Evolutionary conservation across 495 filamentous ascomycete genomes (phyloP), one percentile per base, ranked within the genome.

Genomic region (Hamigera avellanea): DNA sequence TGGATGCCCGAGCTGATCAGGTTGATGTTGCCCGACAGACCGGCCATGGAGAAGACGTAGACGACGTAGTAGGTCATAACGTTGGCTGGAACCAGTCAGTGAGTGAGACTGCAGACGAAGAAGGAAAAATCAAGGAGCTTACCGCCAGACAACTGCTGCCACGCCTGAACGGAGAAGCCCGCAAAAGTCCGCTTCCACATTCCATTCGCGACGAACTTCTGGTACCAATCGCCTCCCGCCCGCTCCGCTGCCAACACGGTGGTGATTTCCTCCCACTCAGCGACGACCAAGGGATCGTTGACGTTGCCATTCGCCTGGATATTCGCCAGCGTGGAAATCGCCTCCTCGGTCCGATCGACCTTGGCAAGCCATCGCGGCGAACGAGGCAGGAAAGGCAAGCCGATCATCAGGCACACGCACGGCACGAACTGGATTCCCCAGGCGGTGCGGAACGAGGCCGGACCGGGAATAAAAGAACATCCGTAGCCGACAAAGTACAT

Each of bases 371-470:
- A 84, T 26, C 81, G 66, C 0, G 82, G 81, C 1, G 80, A 83
- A 33, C 75, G 62, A 3, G 81, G 83, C 41, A 86, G 66, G 58
- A 86, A 85, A 2, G 73, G 72, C 14, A 86, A 59, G 2, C 76
- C 75, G 27, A 70, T 42, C 36, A 85, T 67, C 17, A 86, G 64
- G 30, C 79, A 53, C 1, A 83, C 46, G 31, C 67, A 72, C 0
- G 81, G 82, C 12, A 84, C 63, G 33, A 76, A 80, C 53, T 86
- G 82, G 10, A 78, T 72, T 19, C 76, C 80, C 80, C 78, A 86
- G 13, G 79, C 76, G 2, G 76, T 78, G 4, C 80, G 67, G 63
- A 85, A 86, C 1, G 78, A 76, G 8, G 76, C 70, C 0, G 71
- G 47, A 2, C 80, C 78, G 2, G 53, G 39, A 19, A 80, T 78